Evolutionary conservation across 139 green algal genomes (phyloP).

Genomic region (Ulvella scutata): DNA sequence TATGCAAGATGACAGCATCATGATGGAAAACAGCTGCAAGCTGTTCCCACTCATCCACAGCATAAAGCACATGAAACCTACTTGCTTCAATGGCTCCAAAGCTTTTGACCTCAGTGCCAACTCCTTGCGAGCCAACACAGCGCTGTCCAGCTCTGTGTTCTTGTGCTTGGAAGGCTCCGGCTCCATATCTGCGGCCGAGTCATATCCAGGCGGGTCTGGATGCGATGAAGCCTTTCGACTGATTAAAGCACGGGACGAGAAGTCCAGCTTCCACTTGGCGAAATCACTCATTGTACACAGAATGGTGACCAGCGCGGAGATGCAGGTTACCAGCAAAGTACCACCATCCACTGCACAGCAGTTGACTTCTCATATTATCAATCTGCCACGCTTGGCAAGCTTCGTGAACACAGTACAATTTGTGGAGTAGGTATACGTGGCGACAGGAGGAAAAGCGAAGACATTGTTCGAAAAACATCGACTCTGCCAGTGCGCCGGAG

Average conservation of each 20-base stretch:
- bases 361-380: too few species aligned
- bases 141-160: not conserved
- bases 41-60: slow-evolving; percentile 84
- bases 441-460: too few species aligned
- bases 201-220: not conserved
- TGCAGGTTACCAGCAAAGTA: too few species aligned
- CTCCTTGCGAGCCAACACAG: not conserved
- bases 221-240: not conserved
- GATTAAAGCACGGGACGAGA: not conserved
- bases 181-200: not conserved
- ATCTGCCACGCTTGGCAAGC: too few species aligned
- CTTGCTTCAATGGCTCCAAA: slow-evolving; percentile 9
- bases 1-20: slow-evolving; percentile 69
- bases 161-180: not conserved
- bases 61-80: slow-evolving; percentile 87
- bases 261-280: not conserved
- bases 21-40: slow-evolving; percentile 88
- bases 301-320: too few species aligned
- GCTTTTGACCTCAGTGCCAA: not conserved
- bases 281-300: not conserved
- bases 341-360: too few species aligned
- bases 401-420: too few species aligned
- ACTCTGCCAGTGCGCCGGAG: too few species aligned
- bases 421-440: too few species aligned
- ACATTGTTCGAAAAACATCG: too few species aligned